A percentile compares a stretch with the other conserved stretches of the same genome.
Evolutionary conservation across 1,284 basidiomycete genomes (phyloP).

Genomic region (Neotropicomus parvogracilis): DNA sequence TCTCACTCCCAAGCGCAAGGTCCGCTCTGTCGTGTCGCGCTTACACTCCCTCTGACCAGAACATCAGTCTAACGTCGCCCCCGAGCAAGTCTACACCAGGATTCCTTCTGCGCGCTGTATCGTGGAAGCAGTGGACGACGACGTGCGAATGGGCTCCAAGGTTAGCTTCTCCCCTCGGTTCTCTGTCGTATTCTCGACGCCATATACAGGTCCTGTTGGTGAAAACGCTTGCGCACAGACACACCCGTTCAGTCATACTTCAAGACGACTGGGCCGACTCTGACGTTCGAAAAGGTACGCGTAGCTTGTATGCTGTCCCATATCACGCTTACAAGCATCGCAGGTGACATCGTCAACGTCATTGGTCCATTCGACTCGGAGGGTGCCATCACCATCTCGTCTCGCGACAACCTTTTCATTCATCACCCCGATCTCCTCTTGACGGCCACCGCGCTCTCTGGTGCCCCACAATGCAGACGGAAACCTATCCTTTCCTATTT

Average conservation of each 20-base stretch:
- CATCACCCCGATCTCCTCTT: constrained; percentile 88
- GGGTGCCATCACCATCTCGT: constrained; percentile 54
- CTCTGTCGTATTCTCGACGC: constrained; percentile 5
- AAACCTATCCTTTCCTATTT: constrained; percentile 72
- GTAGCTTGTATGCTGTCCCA: background rate
- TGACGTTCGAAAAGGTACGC: constrained; percentile 51
- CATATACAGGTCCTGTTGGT: constrained; percentile 42
- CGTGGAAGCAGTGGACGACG: constrained; percentile 42
- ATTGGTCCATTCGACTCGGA: constrained; percentile 54
- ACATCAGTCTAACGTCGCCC: constrained; percentile 17
- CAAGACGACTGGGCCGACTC: constrained; percentile 65
- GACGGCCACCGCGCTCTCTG: constrained; percentile 84
- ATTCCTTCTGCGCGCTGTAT: constrained; percentile 48
- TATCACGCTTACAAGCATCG: background rate
- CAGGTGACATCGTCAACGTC: constrained; percentile 78
- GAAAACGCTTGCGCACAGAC: constrained; percentile 38
- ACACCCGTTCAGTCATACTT: constrained; percentile 49
- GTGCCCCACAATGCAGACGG: constrained; percentile 75
- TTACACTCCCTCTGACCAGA: background rate
- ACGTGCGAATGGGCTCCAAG: constrained; percentile 21
- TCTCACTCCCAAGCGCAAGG: constrained; percentile 33
- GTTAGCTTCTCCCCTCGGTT: background rate
- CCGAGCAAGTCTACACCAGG: constrained; percentile 26
- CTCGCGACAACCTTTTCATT: constrained; percentile 64
- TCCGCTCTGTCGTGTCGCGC: background rate